Evolutionary conservation across 1,139 yeast species (phyloP).

Genomic region (Taphrina pruni): DNA sequence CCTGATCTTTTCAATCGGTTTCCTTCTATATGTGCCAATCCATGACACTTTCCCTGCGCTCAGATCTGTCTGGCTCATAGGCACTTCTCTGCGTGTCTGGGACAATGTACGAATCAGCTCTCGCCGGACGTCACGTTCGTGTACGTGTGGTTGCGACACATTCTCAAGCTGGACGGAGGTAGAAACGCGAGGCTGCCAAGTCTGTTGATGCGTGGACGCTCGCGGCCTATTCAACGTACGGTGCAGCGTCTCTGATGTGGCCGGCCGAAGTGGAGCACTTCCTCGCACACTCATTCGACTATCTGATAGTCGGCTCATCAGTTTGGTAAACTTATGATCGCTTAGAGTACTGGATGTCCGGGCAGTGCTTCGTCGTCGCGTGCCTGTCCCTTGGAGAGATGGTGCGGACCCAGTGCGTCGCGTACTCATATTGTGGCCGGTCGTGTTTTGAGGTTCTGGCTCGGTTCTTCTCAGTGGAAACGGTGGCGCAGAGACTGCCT

Average conservation of each 20-base stretch:
- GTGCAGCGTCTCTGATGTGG: background rate
- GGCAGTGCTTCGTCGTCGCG: conserved; percentile 8
- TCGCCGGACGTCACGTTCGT: background rate
- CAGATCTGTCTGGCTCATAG: background rate
- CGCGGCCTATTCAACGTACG: background rate
- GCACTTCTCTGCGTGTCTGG: background rate
- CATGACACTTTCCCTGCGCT: background rate
- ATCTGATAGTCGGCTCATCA: conserved; percentile 11
- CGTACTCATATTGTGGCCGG: too few species aligned
- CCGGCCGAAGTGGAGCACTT: background rate
- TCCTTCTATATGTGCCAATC: conserved; percentile 4
- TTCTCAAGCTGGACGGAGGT: background rate
- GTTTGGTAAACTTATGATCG: conserved; percentile 3
- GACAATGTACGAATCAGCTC: background rate
- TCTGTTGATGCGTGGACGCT: background rate
- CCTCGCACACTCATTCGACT: background rate
- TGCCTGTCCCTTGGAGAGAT: background rate
- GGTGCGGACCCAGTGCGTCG: background rate
- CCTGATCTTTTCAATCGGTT: conserved; percentile 12
- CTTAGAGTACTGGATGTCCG: background rate
- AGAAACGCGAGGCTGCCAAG: conserved; percentile 5
- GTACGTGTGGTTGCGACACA: background rate
- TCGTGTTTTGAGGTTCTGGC: background rate
- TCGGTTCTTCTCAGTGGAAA: background rate
- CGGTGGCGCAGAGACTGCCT: background rate